Conservation (phyloP, 257 asterid genomes). For the Haberlea rhodopensis region DNA sequence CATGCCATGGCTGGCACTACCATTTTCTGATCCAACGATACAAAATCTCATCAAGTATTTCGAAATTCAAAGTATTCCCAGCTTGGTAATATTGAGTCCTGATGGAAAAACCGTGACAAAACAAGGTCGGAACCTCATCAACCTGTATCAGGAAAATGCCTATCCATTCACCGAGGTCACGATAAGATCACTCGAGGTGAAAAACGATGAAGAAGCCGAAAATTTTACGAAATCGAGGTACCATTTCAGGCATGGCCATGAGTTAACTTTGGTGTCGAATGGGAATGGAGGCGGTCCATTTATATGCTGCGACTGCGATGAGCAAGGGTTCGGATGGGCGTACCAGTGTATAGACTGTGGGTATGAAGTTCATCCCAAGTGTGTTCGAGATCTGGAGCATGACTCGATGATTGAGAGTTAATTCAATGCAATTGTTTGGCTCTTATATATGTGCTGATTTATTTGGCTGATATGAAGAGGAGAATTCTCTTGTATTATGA, state of each 20-base stretch:
- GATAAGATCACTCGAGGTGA: conserved; percentile 40
- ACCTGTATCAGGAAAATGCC: conserved; percentile 55
- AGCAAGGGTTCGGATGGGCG: conserved; percentile 83
- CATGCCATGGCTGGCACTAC: conserved; percentile 73
- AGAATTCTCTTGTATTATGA: too few species aligned
- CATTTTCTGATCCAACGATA: conserved; percentile 48
- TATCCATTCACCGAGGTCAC: conserved; percentile 53
- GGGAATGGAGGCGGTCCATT: conserved; percentile 70
- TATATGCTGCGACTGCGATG: conserved; percentile 75
- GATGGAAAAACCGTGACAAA: conserved; percentile 65
- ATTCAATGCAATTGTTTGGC: background rate
- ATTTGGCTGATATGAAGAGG: background rate
- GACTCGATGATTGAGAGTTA: background rate
- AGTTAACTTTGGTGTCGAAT: conserved; percentile 58
- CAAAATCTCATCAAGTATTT: conserved; percentile 45
- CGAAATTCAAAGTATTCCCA: conserved; percentile 54
- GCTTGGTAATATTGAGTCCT: conserved; percentile 55
- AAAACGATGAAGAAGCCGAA: conserved; percentile 46
- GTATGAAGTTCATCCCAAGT: conserved; percentile 72
- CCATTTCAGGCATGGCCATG: conserved; percentile 54
- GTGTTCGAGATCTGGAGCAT: conserved; percentile 30
- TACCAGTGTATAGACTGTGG: conserved; percentile 72
- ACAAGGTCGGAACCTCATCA: conserved; percentile 55
- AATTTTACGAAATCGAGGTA: conserved; percentile 39
- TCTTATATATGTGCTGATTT: background rate